phyloP scores from a whole-genome alignment of 2,329 filamentous ascomycete species.

The Sarocladium oryzae region DNA sequence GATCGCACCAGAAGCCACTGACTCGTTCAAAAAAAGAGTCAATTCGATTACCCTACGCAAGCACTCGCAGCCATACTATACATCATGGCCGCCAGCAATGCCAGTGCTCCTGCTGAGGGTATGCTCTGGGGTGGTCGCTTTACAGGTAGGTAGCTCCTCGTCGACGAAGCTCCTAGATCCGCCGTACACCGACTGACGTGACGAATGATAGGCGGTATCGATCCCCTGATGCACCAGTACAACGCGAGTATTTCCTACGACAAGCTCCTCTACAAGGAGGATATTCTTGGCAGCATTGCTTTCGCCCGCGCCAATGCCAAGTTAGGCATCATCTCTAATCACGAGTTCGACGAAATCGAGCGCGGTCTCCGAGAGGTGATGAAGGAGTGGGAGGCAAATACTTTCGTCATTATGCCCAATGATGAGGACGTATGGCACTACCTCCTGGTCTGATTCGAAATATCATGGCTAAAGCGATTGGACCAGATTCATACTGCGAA shows the following conservation, averaged over 20 bases:
- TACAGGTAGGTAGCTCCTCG: constrained; percentile 31
- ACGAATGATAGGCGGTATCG: constrained; percentile 57
- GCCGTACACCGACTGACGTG: constrained; percentile 22
- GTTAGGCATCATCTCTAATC: constrained; percentile 62
- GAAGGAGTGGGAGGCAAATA: constrained; percentile 47
- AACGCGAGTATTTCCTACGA: constrained; percentile 76
- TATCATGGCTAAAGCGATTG: constrained; percentile 15
- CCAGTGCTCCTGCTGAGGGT: constrained; percentile 20
- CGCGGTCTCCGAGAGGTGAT: constrained; percentile 55
- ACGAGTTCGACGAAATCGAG: constrained; percentile 72
- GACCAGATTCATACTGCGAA: constrained; percentile 50
- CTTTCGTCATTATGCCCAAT: constrained; percentile 45
- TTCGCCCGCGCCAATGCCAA: constrained; percentile 77
- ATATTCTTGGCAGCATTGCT: constrained; percentile 74
- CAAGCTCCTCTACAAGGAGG: constrained; percentile 69
- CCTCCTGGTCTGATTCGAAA: constrained; percentile 8
- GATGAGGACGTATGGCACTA: constrained; percentile 42
- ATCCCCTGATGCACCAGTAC: constrained; percentile 81
- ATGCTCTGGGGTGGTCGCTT: constrained; percentile 46
- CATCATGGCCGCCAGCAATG: constrained; percentile 16
- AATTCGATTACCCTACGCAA: too few species aligned
- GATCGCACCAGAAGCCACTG: too few species aligned
- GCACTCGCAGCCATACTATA: too few species aligned
- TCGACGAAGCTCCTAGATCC: constrained; percentile 18
- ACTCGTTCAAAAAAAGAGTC: too few species aligned